These are phyloP conservation scores for Suillus subaureus DNA, from an alignment of 768 basidiomycete species.

Conservation along the genomic window DNA sequence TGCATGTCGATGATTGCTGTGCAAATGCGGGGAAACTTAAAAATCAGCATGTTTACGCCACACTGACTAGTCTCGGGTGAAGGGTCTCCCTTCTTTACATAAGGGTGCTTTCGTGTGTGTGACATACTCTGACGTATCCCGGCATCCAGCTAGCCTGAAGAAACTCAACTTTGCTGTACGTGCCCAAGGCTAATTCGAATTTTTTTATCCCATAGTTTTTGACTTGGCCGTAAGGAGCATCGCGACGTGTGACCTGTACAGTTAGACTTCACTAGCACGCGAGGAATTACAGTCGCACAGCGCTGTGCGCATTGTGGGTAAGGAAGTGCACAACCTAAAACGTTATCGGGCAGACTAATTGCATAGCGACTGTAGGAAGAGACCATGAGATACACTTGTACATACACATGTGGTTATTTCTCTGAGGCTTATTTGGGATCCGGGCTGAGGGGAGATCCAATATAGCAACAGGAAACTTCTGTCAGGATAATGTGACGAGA, in stretches of 20 bases:
- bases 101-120: not conserved
- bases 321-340: constrained; percentile 3
- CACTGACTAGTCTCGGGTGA: not conserved
- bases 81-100: constrained; percentile 1
- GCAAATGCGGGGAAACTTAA: constrained; percentile 21
- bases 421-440: not conserved
- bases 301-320: not conserved
- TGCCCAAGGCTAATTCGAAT: not conserved
- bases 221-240: not conserved
- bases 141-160: not conserved
- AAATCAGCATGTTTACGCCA: not conserved
- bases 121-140: not conserved
- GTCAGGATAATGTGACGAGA: not conserved
- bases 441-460: not conserved
- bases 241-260: not conserved
- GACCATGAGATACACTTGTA: not conserved
- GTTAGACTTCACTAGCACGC: not conserved
- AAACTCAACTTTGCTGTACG: not conserved
- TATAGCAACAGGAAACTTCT: not conserved
- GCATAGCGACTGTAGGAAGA: not conserved
- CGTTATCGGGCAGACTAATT: constrained; percentile 4
- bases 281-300: not conserved
- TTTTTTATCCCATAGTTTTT: not conserved
- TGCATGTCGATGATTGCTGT: constrained; percentile 12
- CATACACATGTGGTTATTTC: not conserved